Percentiles rank a stretch among this genome's conserved stretches.
Evolutionary conservation across 1,139 yeast genomes (phyloP).

Genomic region (Yarrowia galli): DNA sequence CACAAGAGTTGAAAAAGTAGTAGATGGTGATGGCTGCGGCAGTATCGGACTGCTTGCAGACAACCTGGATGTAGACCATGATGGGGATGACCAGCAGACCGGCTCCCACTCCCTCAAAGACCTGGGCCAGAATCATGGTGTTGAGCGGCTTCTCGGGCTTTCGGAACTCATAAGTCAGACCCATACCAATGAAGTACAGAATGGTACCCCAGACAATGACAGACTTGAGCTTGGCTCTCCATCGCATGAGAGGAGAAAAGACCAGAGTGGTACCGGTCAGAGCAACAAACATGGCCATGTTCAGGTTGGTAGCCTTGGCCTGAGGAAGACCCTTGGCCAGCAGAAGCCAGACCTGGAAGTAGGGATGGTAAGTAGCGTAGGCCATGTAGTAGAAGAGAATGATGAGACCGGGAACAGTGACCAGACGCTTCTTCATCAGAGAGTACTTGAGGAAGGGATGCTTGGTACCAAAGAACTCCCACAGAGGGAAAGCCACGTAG

Average conservation of each 20-base stretch:
- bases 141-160: slow-evolving; percentile 26
- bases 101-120: slow-evolving; percentile 34
- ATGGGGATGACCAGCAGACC: slow-evolving; percentile 24
- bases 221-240: slow-evolving; percentile 35
- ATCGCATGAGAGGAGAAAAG: slow-evolving; percentile 26
- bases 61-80: slow-evolving; percentile 26
- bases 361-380: slow-evolving; percentile 25
- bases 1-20: slow-evolving; percentile 22
- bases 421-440: slow-evolving; percentile 20
- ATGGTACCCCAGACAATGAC: slow-evolving; percentile 33
- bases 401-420: slow-evolving; percentile 28
- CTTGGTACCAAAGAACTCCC: slow-evolving; percentile 10
- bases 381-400: slow-evolving; percentile 21
- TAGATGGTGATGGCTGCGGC: slow-evolving; percentile 32
- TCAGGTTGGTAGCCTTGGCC: slow-evolving; percentile 26
- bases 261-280: slow-evolving; percentile 23
- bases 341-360: slow-evolving; percentile 34
- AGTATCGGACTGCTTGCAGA: slow-evolving; percentile 10
- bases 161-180: slow-evolving; percentile 33
- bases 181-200: slow-evolving; percentile 28
- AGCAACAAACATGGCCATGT: slow-evolving; percentile 27
- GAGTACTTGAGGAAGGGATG: slow-evolving; percentile 24
- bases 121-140: slow-evolving; percentile 35
- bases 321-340: slow-evolving; percentile 19
- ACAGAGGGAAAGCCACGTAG: slow-evolving; percentile 18